Base-by-base conservation (phyloP, 768 basidiomycete species). In the Hirschioporus abietinus region DNA sequence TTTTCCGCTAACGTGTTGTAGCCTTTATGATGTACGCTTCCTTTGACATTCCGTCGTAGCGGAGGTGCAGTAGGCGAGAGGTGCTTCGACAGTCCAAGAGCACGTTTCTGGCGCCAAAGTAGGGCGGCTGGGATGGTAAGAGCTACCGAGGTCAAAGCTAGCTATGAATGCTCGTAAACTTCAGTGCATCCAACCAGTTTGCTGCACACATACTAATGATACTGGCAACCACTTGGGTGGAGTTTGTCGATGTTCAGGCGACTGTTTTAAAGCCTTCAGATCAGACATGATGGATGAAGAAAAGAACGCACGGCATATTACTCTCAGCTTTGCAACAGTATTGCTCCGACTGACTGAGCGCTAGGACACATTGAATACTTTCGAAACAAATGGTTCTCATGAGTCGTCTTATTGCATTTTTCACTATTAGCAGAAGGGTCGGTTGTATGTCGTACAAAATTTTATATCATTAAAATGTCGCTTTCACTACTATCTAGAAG, bases 401-500 rank as follows among this genome's bases (percentile, higher is more conserved):
- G n/a, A n/a, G n/a, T n/a, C n/a, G n/a, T n/a, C n/a, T n/a, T n/a
- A 30, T 30, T 30, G 30, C 30, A 8, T 30, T 30, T n/a, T 30
- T 8, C 30, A 30, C 30, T 30, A 30, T 30, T 30, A n/a, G n/a
- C n/a, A n/a, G n/a, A n/a, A n/a, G n/a, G n/a, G n/a, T n/a, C n/a
- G n/a, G n/a, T n/a, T n/a, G n/a, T n/a, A n/a, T 15, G 20, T 5
- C 12, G 42, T 15, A 52, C 42, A 52, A 71, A 34, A 30, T 30
- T 30, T 8, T 30, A 30, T 30, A 30, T 30, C 30, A 30, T 30
- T 30, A 3, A 60, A 64, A 73, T 86, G 84, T 88, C 79, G 83
- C 85, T 87, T 82, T 77, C 85, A 82, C 85, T 80, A 88, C 87
- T 88, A 88, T 88, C 87, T 88, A 88, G 87, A 83, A 87, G 82